A percentile compares a stretch with the other conserved stretches of the same genome.
Evolutionary conservation across 352 stramenopile genomes (phyloP).

Genomic region (Phytophthora litchii): DNA sequence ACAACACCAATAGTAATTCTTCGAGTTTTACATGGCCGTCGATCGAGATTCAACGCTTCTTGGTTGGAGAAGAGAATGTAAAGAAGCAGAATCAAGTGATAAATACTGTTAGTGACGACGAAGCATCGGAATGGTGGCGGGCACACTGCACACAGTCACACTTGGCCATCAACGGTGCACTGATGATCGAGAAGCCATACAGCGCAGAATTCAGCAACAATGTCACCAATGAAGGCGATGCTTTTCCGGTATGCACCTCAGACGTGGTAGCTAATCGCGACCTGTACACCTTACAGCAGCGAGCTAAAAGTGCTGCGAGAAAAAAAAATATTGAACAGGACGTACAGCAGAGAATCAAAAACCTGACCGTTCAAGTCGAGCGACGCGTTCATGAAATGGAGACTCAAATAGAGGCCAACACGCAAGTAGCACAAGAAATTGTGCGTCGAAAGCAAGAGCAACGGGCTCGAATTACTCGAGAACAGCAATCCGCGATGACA

Average conservation of each 20-base stretch:
- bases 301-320: constrained; percentile 14
- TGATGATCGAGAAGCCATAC: constrained; percentile 16
- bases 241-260: constrained; percentile 43
- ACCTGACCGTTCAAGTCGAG: constrained; percentile 31
- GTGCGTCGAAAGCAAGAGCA: constrained; percentile 31
- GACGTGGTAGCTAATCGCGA: constrained; percentile 55
- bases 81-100: neutral
- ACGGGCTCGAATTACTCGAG: constrained; percentile 37
- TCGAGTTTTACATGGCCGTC: constrained; percentile 17
- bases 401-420: constrained; percentile 63
- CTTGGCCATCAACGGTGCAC: constrained; percentile 23
- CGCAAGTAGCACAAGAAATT: constrained; percentile 46
- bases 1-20: neutral
- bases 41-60: constrained; percentile 47
- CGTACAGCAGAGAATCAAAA: constrained; percentile 24
- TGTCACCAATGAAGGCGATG: constrained; percentile 21
- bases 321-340: constrained; percentile 27
- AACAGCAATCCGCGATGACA: constrained; percentile 42
- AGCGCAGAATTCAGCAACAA: constrained; percentile 33
- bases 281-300: constrained; percentile 47
- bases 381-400: constrained; percentile 60
- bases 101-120: constrained; percentile 30
- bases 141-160: constrained; percentile 62
- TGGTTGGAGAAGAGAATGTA: constrained; percentile 18
- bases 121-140: constrained; percentile 64